Base-by-base conservation (phyloP, 1,284 basidiomycete genomes). In the Trametes hirsuta region DNA sequence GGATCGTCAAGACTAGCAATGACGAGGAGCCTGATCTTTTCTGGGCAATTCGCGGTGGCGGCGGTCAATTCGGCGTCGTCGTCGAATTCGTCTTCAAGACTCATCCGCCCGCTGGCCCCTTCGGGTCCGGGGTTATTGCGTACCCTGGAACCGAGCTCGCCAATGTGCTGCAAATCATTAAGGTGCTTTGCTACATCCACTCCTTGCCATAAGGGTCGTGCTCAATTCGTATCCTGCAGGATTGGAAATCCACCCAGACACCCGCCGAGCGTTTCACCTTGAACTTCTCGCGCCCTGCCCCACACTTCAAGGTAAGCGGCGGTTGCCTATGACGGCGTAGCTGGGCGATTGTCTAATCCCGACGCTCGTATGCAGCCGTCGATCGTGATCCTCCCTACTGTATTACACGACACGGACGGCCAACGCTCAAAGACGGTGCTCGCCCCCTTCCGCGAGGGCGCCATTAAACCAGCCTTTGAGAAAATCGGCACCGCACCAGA, bases 61-160 rank as follows among this genome's bases (percentile, higher is more conserved):
- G 80, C 0, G 69, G 71, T 37, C 81, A 80, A 64, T 82, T 82
- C 66, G 81, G 81, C n/a, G 68, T 81, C 47, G 78, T 82, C 3
- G 78, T 77, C 15, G 72, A 76, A 41, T 80, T 83, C 52, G 73
- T 72, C 1, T 74, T 79, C 59, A 71, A 70, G 46, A 66, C 72
- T 39, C 70, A 70, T 58, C 72, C 71, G 6, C n/a, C 62, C 44
- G 37, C 55, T 55, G 65, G 65, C 55, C 67, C 73, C 2, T 63
- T 63, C 53, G 61, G 63, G 1, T 55, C 64, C 5, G 72, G 74
- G 2, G 48, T 63, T 10, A 54, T 68, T 34, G 61, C 53, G 6
- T 66, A 58, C 53, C 58, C 63, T 5, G 65, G 63, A 1, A 60
- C 56, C 11, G 62, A 65, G 34, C 36, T 64, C 47, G 55, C 53